Evolutionary conservation across 106 monocot genomes (phyloP).

Genomic region (Allium sativum): DNA sequence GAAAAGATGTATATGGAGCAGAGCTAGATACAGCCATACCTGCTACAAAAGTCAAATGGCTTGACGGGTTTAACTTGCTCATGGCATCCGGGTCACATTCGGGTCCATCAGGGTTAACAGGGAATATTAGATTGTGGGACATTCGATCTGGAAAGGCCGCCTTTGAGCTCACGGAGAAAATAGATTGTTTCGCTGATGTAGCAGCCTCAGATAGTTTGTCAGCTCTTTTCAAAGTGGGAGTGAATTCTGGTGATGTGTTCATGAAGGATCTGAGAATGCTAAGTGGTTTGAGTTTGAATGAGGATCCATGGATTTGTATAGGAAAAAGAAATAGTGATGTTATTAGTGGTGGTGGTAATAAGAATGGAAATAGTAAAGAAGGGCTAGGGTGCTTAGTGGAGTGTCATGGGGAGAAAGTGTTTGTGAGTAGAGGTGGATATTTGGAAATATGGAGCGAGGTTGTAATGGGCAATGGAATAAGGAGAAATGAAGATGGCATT

Average conservation of each 20-base stretch:
- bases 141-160: conserved; percentile 22
- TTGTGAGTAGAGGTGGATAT: conserved; percentile 37
- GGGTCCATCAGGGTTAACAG: conserved; percentile 49
- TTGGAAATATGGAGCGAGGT: conserved; percentile 63
- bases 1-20: conserved; percentile 43
- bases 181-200: conserved; percentile 67
- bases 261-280: conserved; percentile 59
- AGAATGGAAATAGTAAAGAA: conserved; percentile 14
- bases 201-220: conserved; percentile 32
- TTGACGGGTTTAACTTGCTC: conserved; percentile 24
- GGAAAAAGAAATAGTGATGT: conserved; percentile 12
- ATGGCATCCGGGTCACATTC: conserved; percentile 64
- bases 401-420: conserved; percentile 38
- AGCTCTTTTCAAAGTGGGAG: conserved; percentile 50
- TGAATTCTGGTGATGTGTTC: conserved; percentile 48
- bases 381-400: conserved; percentile 46
- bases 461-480: conserved; percentile 7
- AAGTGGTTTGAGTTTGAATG: conserved; percentile 16
- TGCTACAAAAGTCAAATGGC: conserved; percentile 49
- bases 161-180: conserved; percentile 43
- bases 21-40: conserved; percentile 58
- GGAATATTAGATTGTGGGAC: conserved; percentile 52
- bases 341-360: neutral
- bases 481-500: conserved; percentile 17
- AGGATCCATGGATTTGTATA: conserved; percentile 31